Evolutionary conservation across 1,284 basidiomycete species (phyloP).

Genomic region (Pyrrhoderma lamaoense): DNA sequence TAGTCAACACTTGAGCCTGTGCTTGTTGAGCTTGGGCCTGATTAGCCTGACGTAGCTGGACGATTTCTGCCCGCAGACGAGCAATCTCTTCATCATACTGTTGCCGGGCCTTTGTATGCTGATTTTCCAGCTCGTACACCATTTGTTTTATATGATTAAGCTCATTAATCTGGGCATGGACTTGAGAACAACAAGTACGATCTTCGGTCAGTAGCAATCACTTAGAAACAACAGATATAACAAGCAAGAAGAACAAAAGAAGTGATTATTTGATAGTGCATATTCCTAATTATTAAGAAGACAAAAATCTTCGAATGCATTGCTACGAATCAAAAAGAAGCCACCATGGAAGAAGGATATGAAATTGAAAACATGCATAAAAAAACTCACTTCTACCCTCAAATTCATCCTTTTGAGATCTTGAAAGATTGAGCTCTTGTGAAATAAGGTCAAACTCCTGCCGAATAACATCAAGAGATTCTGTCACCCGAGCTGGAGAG

Average conservation of each 20-base stretch:
- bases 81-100: conserved; percentile 72
- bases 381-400: conserved; percentile 70
- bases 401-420: conserved; percentile 83
- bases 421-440: conserved; percentile 61
- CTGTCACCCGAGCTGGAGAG: conserved; percentile 51
- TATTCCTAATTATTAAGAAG: too few relatives aligned
- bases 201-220: too few relatives aligned
- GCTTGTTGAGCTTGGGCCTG: conserved; percentile 10
- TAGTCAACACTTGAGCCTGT: conserved; percentile 18
- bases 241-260: too few relatives aligned
- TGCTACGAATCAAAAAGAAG: conserved; percentile 1
- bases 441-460: conserved; percentile 81
- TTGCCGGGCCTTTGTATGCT: conserved; percentile 63
- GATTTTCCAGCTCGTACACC: conserved; percentile 71
- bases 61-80: conserved; percentile 59
- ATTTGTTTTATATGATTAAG: conserved; percentile 67
- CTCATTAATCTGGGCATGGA: conserved; percentile 64
- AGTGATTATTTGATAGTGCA: too few relatives aligned
- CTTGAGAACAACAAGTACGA: conserved; percentile 29
- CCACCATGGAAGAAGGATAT: conserved; percentile 2
- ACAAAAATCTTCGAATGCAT: background rate
- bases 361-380: background rate
- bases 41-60: conserved; percentile 34
- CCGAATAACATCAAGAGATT: conserved; percentile 78
- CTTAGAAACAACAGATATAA: too few relatives aligned